Evolutionary conservation across 2,329 filamentous ascomycete genomes (phyloP).

Genomic region (Aureobasidium sp.): DNA sequence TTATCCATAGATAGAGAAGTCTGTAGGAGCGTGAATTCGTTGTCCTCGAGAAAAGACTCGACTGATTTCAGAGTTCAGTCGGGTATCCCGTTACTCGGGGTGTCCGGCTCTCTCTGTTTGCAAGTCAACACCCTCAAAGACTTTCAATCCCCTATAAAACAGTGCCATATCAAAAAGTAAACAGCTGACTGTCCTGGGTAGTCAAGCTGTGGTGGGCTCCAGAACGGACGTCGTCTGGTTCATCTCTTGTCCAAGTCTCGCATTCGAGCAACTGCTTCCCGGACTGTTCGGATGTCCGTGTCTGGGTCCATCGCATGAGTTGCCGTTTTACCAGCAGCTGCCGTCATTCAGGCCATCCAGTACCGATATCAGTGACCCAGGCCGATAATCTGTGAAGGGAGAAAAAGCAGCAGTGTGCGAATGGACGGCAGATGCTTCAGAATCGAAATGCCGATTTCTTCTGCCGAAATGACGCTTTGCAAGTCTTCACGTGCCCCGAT

Average conservation of each 20-base stretch:
- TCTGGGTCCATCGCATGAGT: background rate
- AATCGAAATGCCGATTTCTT: conserved; percentile 5
- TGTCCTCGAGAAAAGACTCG: background rate
- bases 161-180: background rate
- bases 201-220: background rate
- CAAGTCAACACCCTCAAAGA: background rate
- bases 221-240: background rate
- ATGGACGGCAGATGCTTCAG: conserved; percentile 3
- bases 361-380: conserved; percentile 3
- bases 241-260: background rate
- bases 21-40: background rate
- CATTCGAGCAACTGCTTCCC: background rate
- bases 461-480: conserved; percentile 5
- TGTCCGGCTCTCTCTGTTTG: background rate
- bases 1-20: background rate
- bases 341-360: background rate
- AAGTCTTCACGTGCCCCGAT: conserved; percentile 1
- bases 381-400: conserved; percentile 6
- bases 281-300: background rate
- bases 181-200: background rate
- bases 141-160: background rate
- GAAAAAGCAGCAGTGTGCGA: background rate
- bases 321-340: background rate
- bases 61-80: background rate
- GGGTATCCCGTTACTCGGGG: background rate